phyloP scores from a whole-genome alignment of 73 alveolate species.

The Stentor roeselii region DNA sequence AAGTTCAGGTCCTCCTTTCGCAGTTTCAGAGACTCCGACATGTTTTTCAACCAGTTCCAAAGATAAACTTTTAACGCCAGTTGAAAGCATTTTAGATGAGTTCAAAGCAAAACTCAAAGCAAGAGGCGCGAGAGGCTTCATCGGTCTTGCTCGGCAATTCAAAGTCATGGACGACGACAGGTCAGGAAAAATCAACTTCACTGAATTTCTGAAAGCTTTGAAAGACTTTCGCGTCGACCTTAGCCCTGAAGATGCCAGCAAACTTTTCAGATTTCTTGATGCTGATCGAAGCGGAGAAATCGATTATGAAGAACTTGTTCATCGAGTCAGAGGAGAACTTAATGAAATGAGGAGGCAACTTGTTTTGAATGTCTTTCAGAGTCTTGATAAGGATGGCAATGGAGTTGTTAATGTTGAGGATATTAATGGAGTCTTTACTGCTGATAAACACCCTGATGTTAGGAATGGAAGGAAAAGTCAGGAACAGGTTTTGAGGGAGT shows the following conservation, averaged over 20 bases:
- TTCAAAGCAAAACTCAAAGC: conserved; percentile 40
- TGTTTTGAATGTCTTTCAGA: conserved; percentile 55
- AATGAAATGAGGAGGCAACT: conserved; percentile 52
- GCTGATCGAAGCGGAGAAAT: conserved; percentile 49
- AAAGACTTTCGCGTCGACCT: conserved; percentile 59
- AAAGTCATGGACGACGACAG: conserved; percentile 60
- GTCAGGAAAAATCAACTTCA: conserved; percentile 54
- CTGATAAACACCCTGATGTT: background rate
- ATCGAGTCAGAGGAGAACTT: conserved; percentile 64
- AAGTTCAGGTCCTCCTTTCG: no score
- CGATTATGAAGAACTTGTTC: conserved; percentile 62
- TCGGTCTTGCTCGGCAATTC: conserved; percentile 56
- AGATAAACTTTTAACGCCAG: no score
- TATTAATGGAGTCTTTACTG: conserved; percentile 9
- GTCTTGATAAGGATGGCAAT: conserved; percentile 54
- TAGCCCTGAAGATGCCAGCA: conserved; percentile 14
- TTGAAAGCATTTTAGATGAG: conserved; percentile 41
- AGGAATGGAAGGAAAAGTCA: background rate
- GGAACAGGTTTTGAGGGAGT: background rate
- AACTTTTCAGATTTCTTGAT: conserved; percentile 48
- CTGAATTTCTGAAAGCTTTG: conserved; percentile 69
- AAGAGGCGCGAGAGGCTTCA: conserved; percentile 59
- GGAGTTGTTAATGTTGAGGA: conserved; percentile 44
- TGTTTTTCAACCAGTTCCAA: no score
- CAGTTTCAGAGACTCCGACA: no score